phyloP scores from a whole-genome alignment of 1,284 basidiomycete genomes.

The Leccinum subfulvum region DNA sequence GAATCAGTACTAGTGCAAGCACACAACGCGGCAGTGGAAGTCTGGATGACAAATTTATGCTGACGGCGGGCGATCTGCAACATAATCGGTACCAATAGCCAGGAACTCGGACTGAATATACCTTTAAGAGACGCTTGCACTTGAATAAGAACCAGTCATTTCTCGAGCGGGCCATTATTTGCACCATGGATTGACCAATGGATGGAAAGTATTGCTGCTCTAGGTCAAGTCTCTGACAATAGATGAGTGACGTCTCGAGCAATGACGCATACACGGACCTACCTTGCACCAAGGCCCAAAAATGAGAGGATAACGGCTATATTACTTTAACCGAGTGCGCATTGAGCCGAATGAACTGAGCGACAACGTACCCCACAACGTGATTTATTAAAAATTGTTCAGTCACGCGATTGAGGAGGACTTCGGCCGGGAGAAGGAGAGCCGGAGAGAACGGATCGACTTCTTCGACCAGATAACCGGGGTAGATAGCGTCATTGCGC shows the following conservation, averaged over 20 bases:
- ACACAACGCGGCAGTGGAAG: constrained; percentile 20
- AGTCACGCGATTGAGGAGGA: constrained; percentile 51
- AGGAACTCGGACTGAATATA: constrained; percentile 29
- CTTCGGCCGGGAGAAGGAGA: constrained; percentile 50
- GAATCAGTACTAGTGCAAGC: constrained; percentile 16
- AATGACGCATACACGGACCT: constrained; percentile 19
- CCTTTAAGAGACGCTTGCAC: constrained; percentile 49
- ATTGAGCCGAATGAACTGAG: constrained; percentile 13
- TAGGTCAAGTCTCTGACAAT: constrained; percentile 53
- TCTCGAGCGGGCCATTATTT: constrained; percentile 53
- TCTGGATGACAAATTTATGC: constrained; percentile 22
- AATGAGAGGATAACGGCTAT: constrained; percentile 69
- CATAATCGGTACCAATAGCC: constrained; percentile 19
- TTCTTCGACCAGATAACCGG: constrained; percentile 12
- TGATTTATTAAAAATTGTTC: constrained; percentile 56
- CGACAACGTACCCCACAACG: constrained; percentile 51
- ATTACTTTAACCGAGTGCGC: constrained; percentile 11
- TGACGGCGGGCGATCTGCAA: constrained; percentile 24
- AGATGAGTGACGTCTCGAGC: neutral
- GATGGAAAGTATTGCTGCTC: constrained; percentile 51
- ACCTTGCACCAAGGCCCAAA: constrained; percentile 69
- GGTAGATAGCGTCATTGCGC: constrained; percentile 11
- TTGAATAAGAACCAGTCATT: constrained; percentile 45
- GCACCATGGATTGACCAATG: constrained; percentile 50
- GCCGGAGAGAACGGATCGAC: constrained; percentile 46